Conservation (phyloP, 306 rosid species). For the Glycyrrhiza uralensis region DNA sequence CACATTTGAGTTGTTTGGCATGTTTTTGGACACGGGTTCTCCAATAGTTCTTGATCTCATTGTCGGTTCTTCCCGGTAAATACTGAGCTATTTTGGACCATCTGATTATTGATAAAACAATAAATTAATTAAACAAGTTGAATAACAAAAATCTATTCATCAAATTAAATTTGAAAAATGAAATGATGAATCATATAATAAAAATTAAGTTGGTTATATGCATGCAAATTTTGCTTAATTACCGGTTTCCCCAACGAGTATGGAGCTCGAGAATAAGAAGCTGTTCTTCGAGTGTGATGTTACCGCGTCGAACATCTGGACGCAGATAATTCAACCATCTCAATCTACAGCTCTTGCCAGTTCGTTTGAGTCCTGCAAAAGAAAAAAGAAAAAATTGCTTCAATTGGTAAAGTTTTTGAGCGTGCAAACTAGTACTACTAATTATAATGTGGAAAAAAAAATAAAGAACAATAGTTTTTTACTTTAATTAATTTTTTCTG, state of each 20-base stretch:
- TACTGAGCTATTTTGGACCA: constrained; percentile 98
- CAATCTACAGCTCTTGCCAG: constrained; percentile 92
- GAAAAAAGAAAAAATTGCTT: background rate
- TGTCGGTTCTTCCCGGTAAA: constrained; percentile 88
- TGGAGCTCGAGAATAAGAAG: constrained; percentile 95
- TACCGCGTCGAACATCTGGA: constrained; percentile 93
- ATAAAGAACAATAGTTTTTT: constrained; percentile 16
- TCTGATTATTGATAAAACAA: constrained; percentile 22
- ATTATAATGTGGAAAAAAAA: constrained; percentile 16
- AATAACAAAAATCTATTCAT: background rate
- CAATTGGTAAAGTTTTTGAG: constrained; percentile 53
- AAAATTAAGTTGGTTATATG: background rate
- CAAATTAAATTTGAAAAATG: background rate
- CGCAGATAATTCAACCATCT: constrained; percentile 96
- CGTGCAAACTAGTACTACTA: background rate
- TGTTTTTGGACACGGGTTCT: constrained; percentile 95
- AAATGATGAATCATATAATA: background rate
- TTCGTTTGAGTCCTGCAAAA: constrained; percentile 72
- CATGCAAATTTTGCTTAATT: background rate
- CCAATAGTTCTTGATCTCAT: constrained; percentile 95
- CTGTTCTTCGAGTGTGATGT: constrained; percentile 91
- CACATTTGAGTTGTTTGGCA: constrained; percentile 96
- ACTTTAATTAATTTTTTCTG: constrained; percentile 12
- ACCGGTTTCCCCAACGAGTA: constrained; percentile 95
- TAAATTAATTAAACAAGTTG: background rate